These are phyloP conservation scores for Neofusicoccum sp. DNA, from an alignment of 2,329 filamentous ascomycete genomes.

Conservation along the genomic window DNA sequence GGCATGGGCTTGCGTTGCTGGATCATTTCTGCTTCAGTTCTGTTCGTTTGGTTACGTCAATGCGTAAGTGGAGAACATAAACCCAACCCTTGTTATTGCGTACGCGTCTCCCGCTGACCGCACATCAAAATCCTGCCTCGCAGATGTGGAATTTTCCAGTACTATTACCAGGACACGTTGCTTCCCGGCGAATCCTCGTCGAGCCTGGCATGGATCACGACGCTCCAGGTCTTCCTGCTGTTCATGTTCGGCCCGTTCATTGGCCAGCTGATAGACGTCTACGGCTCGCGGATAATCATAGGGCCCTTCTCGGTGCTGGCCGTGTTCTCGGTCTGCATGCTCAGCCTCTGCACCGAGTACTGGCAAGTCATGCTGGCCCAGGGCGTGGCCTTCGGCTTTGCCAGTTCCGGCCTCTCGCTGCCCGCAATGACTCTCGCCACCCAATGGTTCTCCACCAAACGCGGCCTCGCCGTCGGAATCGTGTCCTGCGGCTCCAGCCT, in stretches of 20 bases:
- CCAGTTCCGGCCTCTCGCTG: conserved; percentile 45
- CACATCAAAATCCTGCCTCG: background rate
- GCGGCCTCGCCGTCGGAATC: conserved; percentile 47
- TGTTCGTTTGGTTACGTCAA: conserved; percentile 20
- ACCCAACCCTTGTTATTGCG: background rate
- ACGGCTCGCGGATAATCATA: conserved; percentile 56
- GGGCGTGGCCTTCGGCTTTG: conserved; percentile 48
- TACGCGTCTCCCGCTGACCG: background rate
- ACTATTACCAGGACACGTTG: conserved; percentile 38
- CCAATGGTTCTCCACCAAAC: conserved; percentile 47
- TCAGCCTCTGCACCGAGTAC: conserved; percentile 51
- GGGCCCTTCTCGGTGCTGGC: conserved; percentile 49
- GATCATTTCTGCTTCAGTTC: conserved; percentile 18
- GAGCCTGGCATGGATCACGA: conserved; percentile 40
- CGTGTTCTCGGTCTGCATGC: conserved; percentile 59
- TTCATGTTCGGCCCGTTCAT: conserved; percentile 51
- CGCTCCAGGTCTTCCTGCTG: conserved; percentile 20
- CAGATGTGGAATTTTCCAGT: conserved; percentile 37
- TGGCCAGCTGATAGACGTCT: conserved; percentile 59
- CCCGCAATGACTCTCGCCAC: conserved; percentile 46
- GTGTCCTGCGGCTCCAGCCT: conserved; percentile 45
- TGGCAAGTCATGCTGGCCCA: conserved; percentile 52
- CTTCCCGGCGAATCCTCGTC: conserved; percentile 29
- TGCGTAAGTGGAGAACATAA: conserved; percentile 11
- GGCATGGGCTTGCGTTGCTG: conserved; percentile 14